Evolutionary conservation across 805 yeast genomes (phyloP).

Genomic region (Metschnikowia colocasiae): DNA sequence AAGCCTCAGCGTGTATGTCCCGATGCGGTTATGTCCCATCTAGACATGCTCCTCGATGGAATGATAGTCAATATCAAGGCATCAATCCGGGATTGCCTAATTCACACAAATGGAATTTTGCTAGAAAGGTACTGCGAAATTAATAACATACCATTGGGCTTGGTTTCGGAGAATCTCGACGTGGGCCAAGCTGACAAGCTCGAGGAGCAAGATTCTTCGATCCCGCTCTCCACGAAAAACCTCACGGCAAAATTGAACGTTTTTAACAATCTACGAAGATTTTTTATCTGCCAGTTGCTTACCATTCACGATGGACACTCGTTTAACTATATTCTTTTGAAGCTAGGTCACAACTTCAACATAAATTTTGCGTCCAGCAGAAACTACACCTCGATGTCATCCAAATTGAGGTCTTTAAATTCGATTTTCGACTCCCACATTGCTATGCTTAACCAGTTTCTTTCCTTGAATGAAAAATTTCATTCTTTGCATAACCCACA

Average conservation of each 20-base stretch:
- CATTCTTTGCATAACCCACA: conserved; percentile 12
- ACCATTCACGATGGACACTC: conserved; percentile 30
- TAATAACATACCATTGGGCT: conserved; percentile 30
- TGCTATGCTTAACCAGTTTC: conserved; percentile 21
- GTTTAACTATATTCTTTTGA: conserved; percentile 31
- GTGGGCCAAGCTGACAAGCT: conserved; percentile 4
- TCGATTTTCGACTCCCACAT: conserved; percentile 24
- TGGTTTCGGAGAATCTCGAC: conserved; percentile 12
- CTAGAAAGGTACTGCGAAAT: conserved; percentile 39
- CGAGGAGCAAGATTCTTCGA: background rate
- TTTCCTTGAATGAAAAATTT: conserved; percentile 27
- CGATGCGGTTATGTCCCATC: conserved; percentile 9
- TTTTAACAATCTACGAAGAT: conserved; percentile 36
- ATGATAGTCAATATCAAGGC: conserved; percentile 26
- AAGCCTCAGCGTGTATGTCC: background rate
- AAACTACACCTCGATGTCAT: conserved; percentile 9
- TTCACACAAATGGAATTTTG: conserved; percentile 33
- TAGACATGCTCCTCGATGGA: conserved; percentile 27
- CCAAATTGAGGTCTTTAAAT: conserved; percentile 20
- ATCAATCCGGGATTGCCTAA: conserved; percentile 29
- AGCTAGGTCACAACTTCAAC: conserved; percentile 23
- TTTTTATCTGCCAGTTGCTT: conserved; percentile 37
- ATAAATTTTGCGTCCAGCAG: conserved; percentile 4
- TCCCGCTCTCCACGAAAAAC: conserved; percentile 8
- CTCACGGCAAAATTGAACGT: conserved; percentile 21